Conservation (phyloP, 2,329 filamentous ascomycete species). For the Venturiaceae sp. region DNA sequence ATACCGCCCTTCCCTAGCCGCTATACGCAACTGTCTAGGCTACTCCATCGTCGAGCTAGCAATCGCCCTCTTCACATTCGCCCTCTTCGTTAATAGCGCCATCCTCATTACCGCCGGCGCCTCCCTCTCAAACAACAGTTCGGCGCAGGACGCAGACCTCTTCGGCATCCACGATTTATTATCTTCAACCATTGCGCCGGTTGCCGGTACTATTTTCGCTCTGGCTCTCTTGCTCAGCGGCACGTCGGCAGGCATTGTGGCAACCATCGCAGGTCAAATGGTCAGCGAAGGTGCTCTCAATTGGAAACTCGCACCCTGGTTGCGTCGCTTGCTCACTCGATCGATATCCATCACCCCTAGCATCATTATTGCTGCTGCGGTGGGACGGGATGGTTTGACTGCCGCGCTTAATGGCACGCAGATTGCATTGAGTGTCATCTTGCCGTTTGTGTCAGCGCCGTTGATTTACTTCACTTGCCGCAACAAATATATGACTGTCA, state of each 20-base stretch:
- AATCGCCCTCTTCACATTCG: conserved; percentile 70
- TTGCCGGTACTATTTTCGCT: conserved; percentile 75
- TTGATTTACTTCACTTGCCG: conserved; percentile 79
- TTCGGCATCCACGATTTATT: conserved; percentile 75
- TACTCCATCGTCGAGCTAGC: conserved; percentile 63
- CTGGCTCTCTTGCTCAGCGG: conserved; percentile 72
- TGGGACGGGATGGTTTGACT: conserved; percentile 61
- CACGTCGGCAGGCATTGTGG: conserved; percentile 74
- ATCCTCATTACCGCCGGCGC: conserved; percentile 77
- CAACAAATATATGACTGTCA: conserved; percentile 69
- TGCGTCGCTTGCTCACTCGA: conserved; percentile 67
- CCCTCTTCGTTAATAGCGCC: conserved; percentile 73
- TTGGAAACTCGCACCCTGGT: conserved; percentile 67
- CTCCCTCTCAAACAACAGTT: conserved; percentile 59
- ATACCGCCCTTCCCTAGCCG: conserved; percentile 61
- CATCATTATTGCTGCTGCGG: conserved; percentile 73
- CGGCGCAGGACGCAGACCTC: conserved; percentile 53
- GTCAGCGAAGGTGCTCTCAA: conserved; percentile 73
- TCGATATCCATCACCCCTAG: conserved; percentile 72
- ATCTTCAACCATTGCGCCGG: conserved; percentile 56
- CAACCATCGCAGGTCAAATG: conserved; percentile 85
- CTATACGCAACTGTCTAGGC: conserved; percentile 63
- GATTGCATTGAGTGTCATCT: conserved; percentile 65
- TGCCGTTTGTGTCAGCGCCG: conserved; percentile 73
- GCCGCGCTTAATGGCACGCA: conserved; percentile 66